These are phyloP conservation scores for Telfairia occidentalis DNA, from an alignment of 331 rosid species.

Conservation along the genomic window DNA sequence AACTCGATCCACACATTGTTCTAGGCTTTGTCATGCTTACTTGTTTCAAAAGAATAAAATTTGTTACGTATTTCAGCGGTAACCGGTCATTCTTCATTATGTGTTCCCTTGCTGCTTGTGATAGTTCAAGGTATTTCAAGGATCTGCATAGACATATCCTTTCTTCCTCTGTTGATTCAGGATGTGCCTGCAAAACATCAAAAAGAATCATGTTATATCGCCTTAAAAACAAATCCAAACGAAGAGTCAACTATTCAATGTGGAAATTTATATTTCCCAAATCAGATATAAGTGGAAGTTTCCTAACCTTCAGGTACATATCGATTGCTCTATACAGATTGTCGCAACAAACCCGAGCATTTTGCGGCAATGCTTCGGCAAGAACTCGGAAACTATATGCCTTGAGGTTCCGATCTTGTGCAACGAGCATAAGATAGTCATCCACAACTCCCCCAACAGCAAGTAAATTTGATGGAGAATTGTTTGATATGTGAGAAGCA, in stretches of 20 bases:
- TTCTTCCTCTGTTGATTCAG: constrained; percentile 49
- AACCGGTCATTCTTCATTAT: constrained; percentile 50
- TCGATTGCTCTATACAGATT: constrained; percentile 58
- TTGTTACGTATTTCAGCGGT: constrained; percentile 31
- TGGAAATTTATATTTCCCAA: neutral
- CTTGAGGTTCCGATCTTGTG: constrained; percentile 49
- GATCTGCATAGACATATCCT: constrained; percentile 30
- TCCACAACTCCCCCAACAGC: constrained; percentile 58
- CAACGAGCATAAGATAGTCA: constrained; percentile 47
- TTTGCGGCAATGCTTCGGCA: constrained; percentile 56
- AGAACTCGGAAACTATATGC: constrained; percentile 41
- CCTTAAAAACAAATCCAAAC: neutral
- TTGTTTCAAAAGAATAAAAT: constrained; percentile 49
- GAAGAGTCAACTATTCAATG: neutral
- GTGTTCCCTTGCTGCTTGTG: constrained; percentile 56
- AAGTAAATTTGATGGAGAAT: constrained; percentile 27
- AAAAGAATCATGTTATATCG: neutral
- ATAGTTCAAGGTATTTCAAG: constrained; percentile 54
- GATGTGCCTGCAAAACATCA: constrained; percentile 48
- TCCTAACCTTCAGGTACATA: constrained; percentile 55
- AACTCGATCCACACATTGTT: constrained; percentile 21
- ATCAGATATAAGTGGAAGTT: neutral
- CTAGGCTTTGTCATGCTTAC: constrained; percentile 35
- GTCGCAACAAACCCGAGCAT: constrained; percentile 43
- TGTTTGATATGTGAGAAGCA: constrained; percentile 23